Percentiles rank a stretch among this genome's conserved stretches.
phyloP scores from a whole-genome alignment of 2,329 filamentous ascomycete genomes.

The Cladophialophora yegresii region DNA sequence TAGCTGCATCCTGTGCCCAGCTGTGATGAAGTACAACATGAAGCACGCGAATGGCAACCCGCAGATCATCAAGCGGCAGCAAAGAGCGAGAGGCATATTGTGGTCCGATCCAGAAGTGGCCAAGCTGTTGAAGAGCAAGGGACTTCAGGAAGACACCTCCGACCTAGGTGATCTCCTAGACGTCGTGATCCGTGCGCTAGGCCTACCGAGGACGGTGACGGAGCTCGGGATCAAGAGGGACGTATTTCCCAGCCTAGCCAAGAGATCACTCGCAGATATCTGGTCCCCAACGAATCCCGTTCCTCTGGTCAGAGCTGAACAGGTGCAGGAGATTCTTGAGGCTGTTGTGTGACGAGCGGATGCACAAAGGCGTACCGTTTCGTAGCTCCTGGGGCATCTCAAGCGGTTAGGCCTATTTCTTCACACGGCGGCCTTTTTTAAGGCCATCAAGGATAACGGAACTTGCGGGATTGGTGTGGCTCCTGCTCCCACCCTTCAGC shows the following conservation, averaged over 20 bases:
- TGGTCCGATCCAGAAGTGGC: conserved; percentile 33
- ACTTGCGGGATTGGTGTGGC: neutral
- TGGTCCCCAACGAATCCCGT: conserved; percentile 42
- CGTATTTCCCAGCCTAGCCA: conserved; percentile 20
- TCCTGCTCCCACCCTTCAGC: neutral
- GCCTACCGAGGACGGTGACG: conserved; percentile 53
- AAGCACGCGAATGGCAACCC: conserved; percentile 39
- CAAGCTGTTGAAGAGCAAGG: conserved; percentile 7
- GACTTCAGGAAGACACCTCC: conserved; percentile 38
- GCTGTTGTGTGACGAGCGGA: neutral
- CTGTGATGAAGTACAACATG: conserved; percentile 59
- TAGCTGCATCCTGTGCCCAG: conserved; percentile 57
- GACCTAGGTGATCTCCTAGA: conserved; percentile 57
- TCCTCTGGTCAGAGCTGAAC: conserved; percentile 48
- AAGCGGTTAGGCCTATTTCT: neutral
- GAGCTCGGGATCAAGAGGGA: conserved; percentile 26
- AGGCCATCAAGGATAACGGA: neutral
- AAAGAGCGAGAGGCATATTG: conserved; percentile 42
- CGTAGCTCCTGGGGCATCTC: neutral
- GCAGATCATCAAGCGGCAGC: conserved; percentile 44
- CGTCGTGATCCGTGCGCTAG: conserved; percentile 53
- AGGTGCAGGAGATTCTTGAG: conserved; percentile 54
- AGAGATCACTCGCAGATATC: conserved; percentile 24
- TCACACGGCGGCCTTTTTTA: neutral
- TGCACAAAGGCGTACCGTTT: neutral